Percentiles rank a stretch among this genome's conserved stretches.
Evolutionary conservation across 345 rosid species (phyloP).

Genomic region (Linum lewisii): DNA sequence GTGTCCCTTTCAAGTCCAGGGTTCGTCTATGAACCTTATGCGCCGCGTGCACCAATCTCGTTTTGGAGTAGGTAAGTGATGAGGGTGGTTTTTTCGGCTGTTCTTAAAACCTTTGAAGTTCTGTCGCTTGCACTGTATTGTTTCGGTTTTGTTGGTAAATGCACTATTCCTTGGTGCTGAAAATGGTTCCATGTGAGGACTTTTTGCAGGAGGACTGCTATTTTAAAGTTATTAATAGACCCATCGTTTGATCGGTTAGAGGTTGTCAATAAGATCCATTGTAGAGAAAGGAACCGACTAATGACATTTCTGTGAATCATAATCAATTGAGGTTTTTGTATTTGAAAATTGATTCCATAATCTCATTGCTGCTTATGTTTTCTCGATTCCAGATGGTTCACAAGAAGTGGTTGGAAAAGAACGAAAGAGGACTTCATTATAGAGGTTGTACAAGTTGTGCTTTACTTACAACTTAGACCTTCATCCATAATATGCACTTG

Average conservation of each 20-base stretch:
- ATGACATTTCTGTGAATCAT: no score
- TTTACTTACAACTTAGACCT: slow-evolving; percentile 2
- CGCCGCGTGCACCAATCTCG: slow-evolving; percentile 50
- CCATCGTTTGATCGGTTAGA: no score
- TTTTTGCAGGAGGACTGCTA: no score
- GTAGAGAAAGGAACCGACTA: no score
- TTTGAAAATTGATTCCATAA: neutral
- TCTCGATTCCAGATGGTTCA: slow-evolving; percentile 57
- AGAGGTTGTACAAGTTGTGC: slow-evolving; percentile 40
- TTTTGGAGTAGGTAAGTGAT: slow-evolving; percentile 68
- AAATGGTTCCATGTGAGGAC: no score
- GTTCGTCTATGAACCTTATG: slow-evolving; percentile 75
- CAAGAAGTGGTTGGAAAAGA: slow-evolving; percentile 80
- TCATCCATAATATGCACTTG: no score
- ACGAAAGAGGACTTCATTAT: slow-evolving; percentile 70
- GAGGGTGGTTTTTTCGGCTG: neutral
- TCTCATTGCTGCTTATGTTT: slow-evolving; percentile 10
- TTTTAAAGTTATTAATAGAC: no score
- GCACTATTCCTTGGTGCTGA: no score
- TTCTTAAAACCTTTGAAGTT: neutral
- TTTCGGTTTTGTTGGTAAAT: no score
- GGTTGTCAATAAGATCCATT: no score
- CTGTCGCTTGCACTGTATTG: no score
- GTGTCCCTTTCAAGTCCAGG: slow-evolving; percentile 81
- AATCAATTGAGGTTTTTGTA: neutral